Evolutionary conservation across 352 stramenopile genomes (phyloP).

Genomic region (Phytophthora rubi): DNA sequence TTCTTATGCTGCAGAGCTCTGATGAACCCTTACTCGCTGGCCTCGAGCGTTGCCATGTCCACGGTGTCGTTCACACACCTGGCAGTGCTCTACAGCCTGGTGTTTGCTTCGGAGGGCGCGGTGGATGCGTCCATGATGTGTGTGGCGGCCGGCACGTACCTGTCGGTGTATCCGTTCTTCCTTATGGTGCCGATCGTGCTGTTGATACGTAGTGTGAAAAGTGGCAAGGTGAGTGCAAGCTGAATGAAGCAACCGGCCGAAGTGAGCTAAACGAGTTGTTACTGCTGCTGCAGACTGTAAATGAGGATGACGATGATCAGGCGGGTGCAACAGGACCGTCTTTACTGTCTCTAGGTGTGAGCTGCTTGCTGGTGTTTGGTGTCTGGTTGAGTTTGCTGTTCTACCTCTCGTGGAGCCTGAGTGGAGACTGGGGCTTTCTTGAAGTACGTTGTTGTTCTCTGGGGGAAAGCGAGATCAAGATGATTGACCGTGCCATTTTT

Average conservation of each 20-base stretch:
- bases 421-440: constrained; percentile 64
- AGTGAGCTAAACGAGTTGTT: neutral
- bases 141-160: constrained; percentile 66
- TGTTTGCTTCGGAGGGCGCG: constrained; percentile 72
- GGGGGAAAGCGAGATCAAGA: neutral
- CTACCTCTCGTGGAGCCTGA: constrained; percentile 67
- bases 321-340: neutral
- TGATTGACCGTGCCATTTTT: neutral
- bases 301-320: neutral
- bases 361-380: constrained; percentile 22
- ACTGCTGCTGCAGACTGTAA: neutral
- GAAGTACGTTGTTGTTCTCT: constrained; percentile 36
- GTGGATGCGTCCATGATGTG: constrained; percentile 52
- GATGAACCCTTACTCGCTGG: constrained; percentile 83
- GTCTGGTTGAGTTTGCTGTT: constrained; percentile 46
- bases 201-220: constrained; percentile 43
- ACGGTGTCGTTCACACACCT: constrained; percentile 75
- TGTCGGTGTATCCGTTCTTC: constrained; percentile 78
- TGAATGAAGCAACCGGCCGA: neutral
- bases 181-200: constrained; percentile 65
- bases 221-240: no score
- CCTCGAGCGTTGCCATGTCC: constrained; percentile 71
- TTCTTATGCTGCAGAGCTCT: constrained; percentile 30
- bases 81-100: constrained; percentile 66
- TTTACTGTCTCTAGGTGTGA: constrained; percentile 21